A percentile compares a stretch with the other conserved stretches of the same genome.
Evolutionary conservation across 306 rosid genomes (phyloP).

Genomic region (Gastrolobium villosum): DNA sequence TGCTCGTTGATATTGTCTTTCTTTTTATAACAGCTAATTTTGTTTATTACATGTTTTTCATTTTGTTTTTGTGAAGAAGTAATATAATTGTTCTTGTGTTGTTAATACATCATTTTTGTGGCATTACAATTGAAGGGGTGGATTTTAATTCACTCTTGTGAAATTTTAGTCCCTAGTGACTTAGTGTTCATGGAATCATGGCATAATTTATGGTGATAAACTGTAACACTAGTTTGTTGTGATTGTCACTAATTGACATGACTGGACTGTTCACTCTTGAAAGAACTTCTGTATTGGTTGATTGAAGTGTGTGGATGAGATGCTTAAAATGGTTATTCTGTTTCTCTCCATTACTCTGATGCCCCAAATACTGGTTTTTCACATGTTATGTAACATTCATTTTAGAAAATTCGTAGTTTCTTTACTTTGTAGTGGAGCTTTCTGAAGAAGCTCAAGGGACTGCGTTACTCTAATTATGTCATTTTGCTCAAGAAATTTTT

Average conservation of each 20-base stretch:
- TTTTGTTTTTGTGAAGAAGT: slow-evolving; percentile 31
- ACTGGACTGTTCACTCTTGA: slow-evolving; percentile 17
- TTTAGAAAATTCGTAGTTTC: slow-evolving; percentile 20
- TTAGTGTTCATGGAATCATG: slow-evolving; percentile 2
- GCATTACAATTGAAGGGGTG: slow-evolving; percentile 3
- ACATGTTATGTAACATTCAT: slow-evolving; percentile 38
- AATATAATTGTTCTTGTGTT: not conserved
- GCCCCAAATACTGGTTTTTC: not conserved
- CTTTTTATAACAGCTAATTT: slow-evolving; percentile 12
- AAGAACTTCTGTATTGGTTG: not conserved
- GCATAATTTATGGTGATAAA: slow-evolving; percentile 16
- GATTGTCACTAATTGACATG: slow-evolving; percentile 9
- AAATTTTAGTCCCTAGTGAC: not conserved
- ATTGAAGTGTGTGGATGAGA: slow-evolving; percentile 35
- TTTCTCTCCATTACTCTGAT: slow-evolving; percentile 34
- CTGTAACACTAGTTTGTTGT: slow-evolving; percentile 11
- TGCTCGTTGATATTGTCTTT: not conserved
- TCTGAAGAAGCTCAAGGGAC: slow-evolving; percentile 44
- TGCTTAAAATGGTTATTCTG: slow-evolving; percentile 31
- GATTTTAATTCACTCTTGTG: not conserved
- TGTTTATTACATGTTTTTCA: not conserved
- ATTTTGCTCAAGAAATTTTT: slow-evolving; percentile 54
- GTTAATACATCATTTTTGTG: not conserved
- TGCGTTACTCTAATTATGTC: slow-evolving; percentile 44
- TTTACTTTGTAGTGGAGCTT: slow-evolving; percentile 39